Evolutionary conservation across 768 basidiomycete species (phyloP).

Genomic region (Obba rivulosa): DNA sequence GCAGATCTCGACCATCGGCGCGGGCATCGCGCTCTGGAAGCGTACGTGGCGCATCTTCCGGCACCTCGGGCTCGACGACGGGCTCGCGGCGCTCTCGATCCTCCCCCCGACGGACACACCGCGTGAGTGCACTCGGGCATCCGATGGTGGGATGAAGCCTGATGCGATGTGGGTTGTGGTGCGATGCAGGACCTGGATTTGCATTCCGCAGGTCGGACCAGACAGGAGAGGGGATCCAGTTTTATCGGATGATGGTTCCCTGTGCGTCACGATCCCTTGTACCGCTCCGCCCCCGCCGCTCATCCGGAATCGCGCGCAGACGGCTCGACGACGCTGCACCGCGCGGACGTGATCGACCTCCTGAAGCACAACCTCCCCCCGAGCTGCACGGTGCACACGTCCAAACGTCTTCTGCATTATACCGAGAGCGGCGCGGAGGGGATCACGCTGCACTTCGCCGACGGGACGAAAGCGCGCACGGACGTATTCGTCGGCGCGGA

Average conservation of each 20-base stretch:
- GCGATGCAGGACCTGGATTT: slow-evolving; percentile 15
- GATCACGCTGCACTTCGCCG: slow-evolving; percentile 7
- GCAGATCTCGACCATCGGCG: slow-evolving; percentile 31
- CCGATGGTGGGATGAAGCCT: not conserved
- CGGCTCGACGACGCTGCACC: slow-evolving; percentile 20
- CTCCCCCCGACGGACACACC: not conserved
- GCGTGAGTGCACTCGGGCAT: not conserved
- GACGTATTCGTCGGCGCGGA: slow-evolving; percentile 20
- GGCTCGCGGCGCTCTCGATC: not conserved
- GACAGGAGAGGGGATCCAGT: slow-evolving; percentile 14
- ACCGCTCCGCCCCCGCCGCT: not conserved
- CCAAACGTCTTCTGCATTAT: slow-evolving; percentile 18
- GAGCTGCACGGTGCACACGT: slow-evolving; percentile 14
- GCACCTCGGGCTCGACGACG: slow-evolving; percentile 31
- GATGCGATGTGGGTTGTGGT: not conserved
- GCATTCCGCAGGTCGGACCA: slow-evolving; percentile 18
- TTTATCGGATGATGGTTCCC: slow-evolving; percentile 15
- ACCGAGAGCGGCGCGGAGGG: not conserved
- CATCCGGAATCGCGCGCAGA: slow-evolving; percentile 2
- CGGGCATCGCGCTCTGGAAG: slow-evolving; percentile 40
- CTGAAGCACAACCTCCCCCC: slow-evolving; percentile 15
- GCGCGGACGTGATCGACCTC: slow-evolving; percentile 21
- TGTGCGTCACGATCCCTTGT: slow-evolving; percentile 11
- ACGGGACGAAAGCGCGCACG: slow-evolving; percentile 11
- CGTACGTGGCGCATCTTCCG: slow-evolving; percentile 39